These are phyloP conservation scores for Orbilia ellipsospora DNA, from an alignment of 2,329 filamentous ascomycete species.

Conservation along the genomic window DNA sequence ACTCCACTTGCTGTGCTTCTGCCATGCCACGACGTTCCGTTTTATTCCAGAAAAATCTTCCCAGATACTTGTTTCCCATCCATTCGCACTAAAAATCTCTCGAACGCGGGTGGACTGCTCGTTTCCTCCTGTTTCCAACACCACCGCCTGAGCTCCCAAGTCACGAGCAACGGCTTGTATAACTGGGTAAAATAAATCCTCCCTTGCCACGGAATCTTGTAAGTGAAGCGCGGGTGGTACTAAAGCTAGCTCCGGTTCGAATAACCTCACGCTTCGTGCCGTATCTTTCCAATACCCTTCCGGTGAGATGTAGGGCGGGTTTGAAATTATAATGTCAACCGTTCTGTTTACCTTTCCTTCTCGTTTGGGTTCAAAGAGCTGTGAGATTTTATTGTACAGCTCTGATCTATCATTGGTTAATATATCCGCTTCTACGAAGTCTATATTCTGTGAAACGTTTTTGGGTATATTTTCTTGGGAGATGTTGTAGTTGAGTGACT, in stretches of 20 bases:
- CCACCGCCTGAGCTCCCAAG: slow-evolving; percentile 51
- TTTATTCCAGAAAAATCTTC: slow-evolving; percentile 57
- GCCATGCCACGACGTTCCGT: slow-evolving; percentile 59
- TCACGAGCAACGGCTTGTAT: slow-evolving; percentile 53
- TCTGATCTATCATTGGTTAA: slow-evolving; percentile 58
- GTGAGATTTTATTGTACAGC: slow-evolving; percentile 65
- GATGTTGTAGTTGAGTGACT: slow-evolving; percentile 72
- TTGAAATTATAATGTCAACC: slow-evolving; percentile 79
- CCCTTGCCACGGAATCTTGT: slow-evolving; percentile 10
- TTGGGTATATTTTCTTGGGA: slow-evolving; percentile 47
- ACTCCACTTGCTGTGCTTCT: slow-evolving; percentile 47
- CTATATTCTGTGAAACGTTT: slow-evolving; percentile 56
- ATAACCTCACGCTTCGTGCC: slow-evolving; percentile 78
- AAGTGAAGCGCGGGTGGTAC: slow-evolving; percentile 68
- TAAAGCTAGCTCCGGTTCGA: slow-evolving; percentile 82
- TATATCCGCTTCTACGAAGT: slow-evolving; percentile 66
- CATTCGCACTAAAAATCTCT: slow-evolving; percentile 21
- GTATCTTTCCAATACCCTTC: slow-evolving; percentile 72
- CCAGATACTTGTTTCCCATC: slow-evolving; percentile 55
- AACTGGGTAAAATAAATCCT: slow-evolving; percentile 58
- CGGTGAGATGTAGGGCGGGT: slow-evolving; percentile 89
- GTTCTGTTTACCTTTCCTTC: too few relatives aligned
- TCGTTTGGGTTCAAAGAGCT: slow-evolving; percentile 50
- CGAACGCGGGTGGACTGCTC: slow-evolving; percentile 56
- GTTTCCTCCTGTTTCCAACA: slow-evolving; percentile 58